Conservation (phyloP, 1,284 basidiomycete species). For the Trichosporon sp. region DNA sequence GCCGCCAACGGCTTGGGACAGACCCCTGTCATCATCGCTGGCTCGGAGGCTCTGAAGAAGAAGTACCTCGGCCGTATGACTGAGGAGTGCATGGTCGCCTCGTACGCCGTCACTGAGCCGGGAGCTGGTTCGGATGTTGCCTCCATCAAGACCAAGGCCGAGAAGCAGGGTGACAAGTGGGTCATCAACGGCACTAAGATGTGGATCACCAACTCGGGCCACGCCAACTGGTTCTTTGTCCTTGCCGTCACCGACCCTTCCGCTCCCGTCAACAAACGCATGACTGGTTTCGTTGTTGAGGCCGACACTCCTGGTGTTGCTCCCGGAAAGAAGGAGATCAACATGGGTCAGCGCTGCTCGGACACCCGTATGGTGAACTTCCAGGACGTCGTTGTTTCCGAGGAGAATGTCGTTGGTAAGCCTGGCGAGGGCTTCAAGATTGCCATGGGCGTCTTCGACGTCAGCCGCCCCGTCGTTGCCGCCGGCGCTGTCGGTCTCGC, state of each 20-base stretch:
- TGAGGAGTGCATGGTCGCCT: slow-evolving; percentile 56
- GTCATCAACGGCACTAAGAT: slow-evolving; percentile 55
- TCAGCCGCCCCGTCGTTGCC: slow-evolving; percentile 54
- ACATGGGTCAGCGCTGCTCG: slow-evolving; percentile 58
- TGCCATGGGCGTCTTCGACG: slow-evolving; percentile 57
- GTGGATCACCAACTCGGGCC: slow-evolving; percentile 56
- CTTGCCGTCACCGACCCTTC: slow-evolving; percentile 55
- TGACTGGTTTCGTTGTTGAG: slow-evolving; percentile 58
- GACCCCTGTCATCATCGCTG: slow-evolving; percentile 55
- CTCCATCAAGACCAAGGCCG: slow-evolving; percentile 52
- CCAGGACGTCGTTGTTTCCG: slow-evolving; percentile 53
- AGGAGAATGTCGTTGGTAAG: slow-evolving; percentile 54
- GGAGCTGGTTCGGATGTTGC: slow-evolving; percentile 57
- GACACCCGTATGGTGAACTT: slow-evolving; percentile 58
- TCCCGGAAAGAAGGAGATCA: slow-evolving; percentile 56
- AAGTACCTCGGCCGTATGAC: slow-evolving; percentile 59
- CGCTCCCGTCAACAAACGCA: slow-evolving; percentile 52
- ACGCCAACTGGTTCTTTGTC: slow-evolving; percentile 56
- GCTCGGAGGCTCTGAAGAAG: slow-evolving; percentile 52
- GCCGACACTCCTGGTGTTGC: slow-evolving; percentile 53
- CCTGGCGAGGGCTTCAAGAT: slow-evolving; percentile 57
- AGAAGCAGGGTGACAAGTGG: slow-evolving; percentile 55
- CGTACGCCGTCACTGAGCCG: slow-evolving; percentile 57
- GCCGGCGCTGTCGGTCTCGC: slow-evolving; percentile 56
- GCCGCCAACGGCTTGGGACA: slow-evolving; percentile 54